Base-by-base conservation (phyloP, 1,284 basidiomycete genomes). In the Ganoderma multipileum region DNA sequence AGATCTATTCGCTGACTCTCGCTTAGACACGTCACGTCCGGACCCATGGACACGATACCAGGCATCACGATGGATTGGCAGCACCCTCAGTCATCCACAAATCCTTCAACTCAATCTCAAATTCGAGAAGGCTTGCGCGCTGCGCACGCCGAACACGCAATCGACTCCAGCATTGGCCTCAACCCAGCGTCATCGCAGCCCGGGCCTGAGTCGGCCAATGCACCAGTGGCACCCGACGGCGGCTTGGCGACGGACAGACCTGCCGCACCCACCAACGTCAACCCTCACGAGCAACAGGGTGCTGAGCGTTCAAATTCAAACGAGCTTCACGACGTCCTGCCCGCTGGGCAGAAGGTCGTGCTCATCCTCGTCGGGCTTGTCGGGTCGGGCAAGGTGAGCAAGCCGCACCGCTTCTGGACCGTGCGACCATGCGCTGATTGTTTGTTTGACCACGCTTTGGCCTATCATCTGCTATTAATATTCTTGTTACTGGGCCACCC, bases 371-470 rank as follows among this genome's bases (percentile, higher is more conserved):
- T 91, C 30, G 92, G 91, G 23, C 81, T 93, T 33, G 82, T 92
- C 70, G 91, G 85, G 12, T 89, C 89, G 39, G 91, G 91, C 74
- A 93, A 92, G 83, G 91, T 91, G 92, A 83, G 91, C 91, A 76
- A 63, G 75, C 68, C 23, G 5, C 26, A 47, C 26, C 11, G n/a
- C 38, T 50, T 58, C 18, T 11, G 11, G 55, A 52, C 55, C 68
- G 30, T 42, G 67, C 41, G 50, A 38, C 44, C 55, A n/a, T 4
- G 33, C 2, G 33, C 55, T 58, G 33, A 58, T 23, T 58, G 36
- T 30, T n/a, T n/a, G n/a, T 33, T 38, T 58, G 55, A 58, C 55
- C 33, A 33, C 47, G 23, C 47, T 50, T 50, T 50, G 0, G 2
- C 47, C 11, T 26, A 3, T 5, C 44, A 8, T 23, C 44, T 23